Evolutionary conservation across 495 filamentous ascomycete genomes (phyloP).

Genomic region (Xylaria venustula): DNA sequence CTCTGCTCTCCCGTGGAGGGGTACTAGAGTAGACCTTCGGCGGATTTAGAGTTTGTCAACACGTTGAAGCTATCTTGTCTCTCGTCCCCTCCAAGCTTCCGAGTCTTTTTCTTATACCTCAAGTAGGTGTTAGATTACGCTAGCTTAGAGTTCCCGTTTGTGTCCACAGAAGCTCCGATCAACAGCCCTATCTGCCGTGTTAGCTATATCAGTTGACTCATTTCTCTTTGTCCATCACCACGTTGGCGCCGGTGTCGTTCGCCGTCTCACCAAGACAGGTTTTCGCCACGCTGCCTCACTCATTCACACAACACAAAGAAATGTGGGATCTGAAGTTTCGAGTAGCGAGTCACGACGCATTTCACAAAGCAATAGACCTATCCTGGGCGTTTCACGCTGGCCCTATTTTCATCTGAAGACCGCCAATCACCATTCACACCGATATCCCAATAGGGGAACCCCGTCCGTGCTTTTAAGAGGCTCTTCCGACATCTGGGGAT

Average conservation of each 20-base stretch:
- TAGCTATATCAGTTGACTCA: slow-evolving; percentile 10
- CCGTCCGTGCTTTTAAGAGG: slow-evolving; percentile 27
- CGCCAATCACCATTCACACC: slow-evolving; percentile 28
- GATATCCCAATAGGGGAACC: slow-evolving; percentile 20
- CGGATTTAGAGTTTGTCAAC: background rate
- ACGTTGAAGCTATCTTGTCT: background rate
- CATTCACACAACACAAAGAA: background rate
- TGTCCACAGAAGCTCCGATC: slow-evolving; percentile 22
- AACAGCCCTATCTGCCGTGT: slow-evolving; percentile 22
- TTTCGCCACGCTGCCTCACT: background rate
- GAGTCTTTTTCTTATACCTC: slow-evolving; percentile 6
- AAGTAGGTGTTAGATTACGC: slow-evolving; percentile 9
- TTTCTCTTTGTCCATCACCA: slow-evolving; percentile 13
- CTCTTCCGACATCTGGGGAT: slow-evolving; percentile 14
- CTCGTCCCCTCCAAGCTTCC: background rate
- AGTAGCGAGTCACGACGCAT: slow-evolving; percentile 8
- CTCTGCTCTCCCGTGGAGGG: background rate
- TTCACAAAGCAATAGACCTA: slow-evolving; percentile 10
- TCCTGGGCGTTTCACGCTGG: slow-evolving; percentile 2
- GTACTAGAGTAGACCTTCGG: background rate
- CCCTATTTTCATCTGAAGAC: slow-evolving; percentile 14
- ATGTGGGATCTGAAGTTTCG: background rate
- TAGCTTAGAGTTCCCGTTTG: slow-evolving; percentile 15
- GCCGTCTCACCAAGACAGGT: background rate
- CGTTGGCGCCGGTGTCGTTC: slow-evolving; percentile 2